Evolutionary conservation across 2,329 filamentous ascomycete genomes (phyloP), one percentile per base, ranked within the genome.

Genomic region (Paraphoma chrysanthemicola): DNA sequence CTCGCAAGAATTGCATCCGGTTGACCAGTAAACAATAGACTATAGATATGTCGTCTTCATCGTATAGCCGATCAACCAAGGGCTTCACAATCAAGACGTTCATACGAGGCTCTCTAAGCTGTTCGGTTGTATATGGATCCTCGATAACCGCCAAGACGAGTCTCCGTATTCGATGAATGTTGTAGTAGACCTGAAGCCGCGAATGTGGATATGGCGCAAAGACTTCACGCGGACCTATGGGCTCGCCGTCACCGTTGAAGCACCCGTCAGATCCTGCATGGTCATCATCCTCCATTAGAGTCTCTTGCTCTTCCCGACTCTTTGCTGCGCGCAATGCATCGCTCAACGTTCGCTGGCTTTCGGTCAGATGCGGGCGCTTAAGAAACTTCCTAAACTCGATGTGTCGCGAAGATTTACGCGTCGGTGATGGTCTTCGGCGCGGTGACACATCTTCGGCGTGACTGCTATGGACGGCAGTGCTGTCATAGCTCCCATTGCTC

Each of bases 1-100:
- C 90, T 53, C 89, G 85, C 23, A 93, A 81, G 68, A 95, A 95
- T 70, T 93, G 90, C 33, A 88, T 86, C 12, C 91, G 85, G 69
- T 96, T 95, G 63, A 95, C 91, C 18, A 96, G 83, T 57, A 96
- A 79, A 72, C 91, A 94, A 74, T 94, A 95, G 10, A 95, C 90
- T 53, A 93, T 88, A 1, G 91, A 94, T 39, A 93, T 88, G 78
- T 95, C 92, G 56, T 91, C 85, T 56, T 88, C 83, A 67, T 91
- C 88, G 72, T 92, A 95, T 8, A 94, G 84, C 72, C 91, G 90
- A 72, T 95, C 90, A n/a, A 95, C 90, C 28, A 95, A 79, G 1
- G 92, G 92, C 55, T 92, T 86, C 17, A 95, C 88, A 44, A 95
- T 88, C 1, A 89, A 84, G 48, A 91, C 85, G 72, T 95, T 95